phyloP scores from a whole-genome alignment of 257 asterid species.

The Misopates orontium region DNA sequence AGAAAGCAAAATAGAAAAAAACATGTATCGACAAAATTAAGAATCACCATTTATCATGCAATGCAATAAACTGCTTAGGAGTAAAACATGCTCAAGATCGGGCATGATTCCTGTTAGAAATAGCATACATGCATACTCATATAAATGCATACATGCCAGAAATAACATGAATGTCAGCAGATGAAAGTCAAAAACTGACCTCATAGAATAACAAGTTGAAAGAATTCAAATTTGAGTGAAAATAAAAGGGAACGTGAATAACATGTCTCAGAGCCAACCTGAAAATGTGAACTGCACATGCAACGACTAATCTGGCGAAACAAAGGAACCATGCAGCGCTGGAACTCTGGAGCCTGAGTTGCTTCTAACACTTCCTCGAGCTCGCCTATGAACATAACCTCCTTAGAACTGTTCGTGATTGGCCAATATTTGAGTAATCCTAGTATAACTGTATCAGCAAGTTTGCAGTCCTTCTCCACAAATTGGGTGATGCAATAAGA shows the following conservation, averaged over 20 bases:
- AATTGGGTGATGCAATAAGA: constrained; percentile 59
- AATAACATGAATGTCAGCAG: neutral
- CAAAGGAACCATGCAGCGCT: constrained; percentile 59
- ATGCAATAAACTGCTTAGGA: neutral
- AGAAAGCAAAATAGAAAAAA: neutral
- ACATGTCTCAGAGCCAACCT: constrained; percentile 33
- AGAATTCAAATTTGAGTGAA: neutral
- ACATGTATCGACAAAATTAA: neutral
- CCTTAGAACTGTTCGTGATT: constrained; percentile 64
- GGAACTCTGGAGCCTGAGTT: constrained; percentile 57
- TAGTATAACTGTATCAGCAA: constrained; percentile 56
- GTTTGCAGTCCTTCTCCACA: constrained; percentile 63
- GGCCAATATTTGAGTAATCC: constrained; percentile 63
- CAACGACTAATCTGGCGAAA: constrained; percentile 48
- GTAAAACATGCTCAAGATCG: constrained; percentile 12
- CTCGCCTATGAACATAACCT: constrained; percentile 65
- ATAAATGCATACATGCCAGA: constrained; percentile 15
- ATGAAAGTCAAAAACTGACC: neutral
- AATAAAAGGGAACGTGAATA: neutral
- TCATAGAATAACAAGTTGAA: constrained; percentile 3
- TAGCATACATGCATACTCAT: neutral
- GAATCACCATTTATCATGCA: neutral
- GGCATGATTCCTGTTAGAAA: neutral
- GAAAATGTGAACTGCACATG: constrained; percentile 56
- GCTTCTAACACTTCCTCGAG: constrained; percentile 60